phyloP scores from a whole-genome alignment of 1,284 basidiomycete species.

The Tilletia walkeri region DNA sequence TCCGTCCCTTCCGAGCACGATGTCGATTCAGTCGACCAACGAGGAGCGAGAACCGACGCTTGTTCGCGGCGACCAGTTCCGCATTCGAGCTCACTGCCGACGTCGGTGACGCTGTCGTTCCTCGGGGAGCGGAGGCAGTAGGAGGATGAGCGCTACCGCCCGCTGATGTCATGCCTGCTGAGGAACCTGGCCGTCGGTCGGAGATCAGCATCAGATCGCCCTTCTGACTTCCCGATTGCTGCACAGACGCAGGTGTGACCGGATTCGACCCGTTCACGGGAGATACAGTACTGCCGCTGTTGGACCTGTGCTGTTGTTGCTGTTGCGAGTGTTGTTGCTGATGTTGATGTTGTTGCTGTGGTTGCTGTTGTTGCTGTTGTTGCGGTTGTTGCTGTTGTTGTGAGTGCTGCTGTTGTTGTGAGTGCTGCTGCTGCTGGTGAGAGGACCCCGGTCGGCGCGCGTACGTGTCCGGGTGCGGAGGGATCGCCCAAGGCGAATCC shows the following conservation, averaged over 20 bases:
- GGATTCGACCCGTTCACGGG: not conserved
- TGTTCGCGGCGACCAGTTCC: not conserved
- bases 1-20: conserved; percentile 13
- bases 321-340: not conserved
- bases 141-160: not conserved
- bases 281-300: not conserved
- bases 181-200: too few relatives aligned
- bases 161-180: too few relatives aligned
- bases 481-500: conserved; percentile 11
- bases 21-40: not conserved
- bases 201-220: too few relatives aligned
- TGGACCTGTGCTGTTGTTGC: not conserved
- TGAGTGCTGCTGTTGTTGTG: not conserved
- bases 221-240: too few relatives aligned
- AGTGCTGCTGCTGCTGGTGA: not conserved
- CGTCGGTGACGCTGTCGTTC: not conserved
- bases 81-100: not conserved
- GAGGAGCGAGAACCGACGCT: conserved; percentile 9
- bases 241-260: not conserved
- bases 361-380: not conserved
- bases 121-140: not conserved
- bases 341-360: not conserved
- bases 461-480: not conserved
- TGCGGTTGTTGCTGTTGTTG: not conserved
- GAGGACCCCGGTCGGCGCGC: not conserved